Conservation (phyloP, 148 eudicot species). For the Hydrangea macrophylla region DNA sequence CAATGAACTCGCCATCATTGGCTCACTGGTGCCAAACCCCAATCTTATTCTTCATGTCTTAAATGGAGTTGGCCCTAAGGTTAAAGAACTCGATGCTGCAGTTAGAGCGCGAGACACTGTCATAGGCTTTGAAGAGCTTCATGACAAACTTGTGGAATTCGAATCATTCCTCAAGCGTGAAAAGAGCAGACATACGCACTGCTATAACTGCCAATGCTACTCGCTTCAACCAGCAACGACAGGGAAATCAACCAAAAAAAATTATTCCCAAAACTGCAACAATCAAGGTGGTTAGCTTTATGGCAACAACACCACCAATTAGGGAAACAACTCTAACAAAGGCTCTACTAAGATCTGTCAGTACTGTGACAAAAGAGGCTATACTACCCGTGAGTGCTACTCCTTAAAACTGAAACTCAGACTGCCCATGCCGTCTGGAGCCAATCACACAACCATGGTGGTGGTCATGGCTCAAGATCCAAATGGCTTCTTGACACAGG, state of each 20-base stretch:
- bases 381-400: slow-evolving; percentile 6
- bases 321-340: not conserved
- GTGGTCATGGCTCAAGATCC: too few species aligned
- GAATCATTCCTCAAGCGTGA: slow-evolving; percentile 5
- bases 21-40: not conserved
- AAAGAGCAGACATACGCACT: not conserved
- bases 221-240: too few species aligned
- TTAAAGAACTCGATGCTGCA: not conserved
- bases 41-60: slow-evolving; percentile 1
- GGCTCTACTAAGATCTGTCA: not conserved
- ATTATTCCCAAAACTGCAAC: not conserved
- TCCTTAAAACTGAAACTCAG: too few species aligned
- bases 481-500: slow-evolving; percentile 3
- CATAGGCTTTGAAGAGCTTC: too few species aligned
- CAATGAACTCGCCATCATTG: too few species aligned
- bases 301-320: not conserved
- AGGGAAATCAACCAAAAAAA: not conserved
- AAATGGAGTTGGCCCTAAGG: not conserved
- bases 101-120: not conserved
- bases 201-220: not conserved
- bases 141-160: not conserved
- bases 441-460: too few species aligned
- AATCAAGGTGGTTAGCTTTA: not conserved
- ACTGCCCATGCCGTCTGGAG: too few species aligned
- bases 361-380: slow-evolving; percentile 1